Evolutionary conservation across 2,329 filamentous ascomycete species (phyloP), one percentile per base, ranked within the genome.

Genomic region (Beauveria bassiana): DNA sequence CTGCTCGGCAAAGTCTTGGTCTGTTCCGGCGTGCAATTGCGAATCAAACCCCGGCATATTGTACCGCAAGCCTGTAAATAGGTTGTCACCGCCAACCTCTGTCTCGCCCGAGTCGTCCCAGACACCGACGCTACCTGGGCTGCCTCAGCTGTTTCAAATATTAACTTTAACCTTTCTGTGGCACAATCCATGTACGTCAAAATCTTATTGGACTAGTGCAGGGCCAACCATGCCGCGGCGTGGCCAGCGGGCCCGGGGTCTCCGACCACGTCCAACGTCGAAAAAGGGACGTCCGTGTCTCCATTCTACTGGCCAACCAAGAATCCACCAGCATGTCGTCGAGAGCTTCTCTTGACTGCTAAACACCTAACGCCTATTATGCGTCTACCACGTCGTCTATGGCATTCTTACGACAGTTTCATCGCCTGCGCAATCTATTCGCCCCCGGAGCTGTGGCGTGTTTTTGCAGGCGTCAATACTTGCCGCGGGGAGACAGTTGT

Each of bases 221-320:
- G 38, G 57, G 56, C 56, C 34, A 34, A n/a, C 31, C 34, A 59
- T 51, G 46, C 38, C 18, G 55, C 34, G 38, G 22, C 20, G 46
- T 59, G 31, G 47, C 38, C 43, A 26, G 57, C 57, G 45, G 57
- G 57, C 57, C 47, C 57, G 57, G 57, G 38, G 57, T 59, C 47
- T 38, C 57, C 57, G 57, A 47, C 46, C 47, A 49, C 3, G 20
- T 16, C 40, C 22, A 50, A 40, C 43, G 43, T 14, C 40, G 43
- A 9, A 24, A 57, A 57, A 57, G 28, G 45, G 31, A 26, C 42
- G 28, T 24, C 22, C 12, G 7, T 47, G 24, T 24, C 24, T 26
- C 18, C 12, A 28, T 52, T 22, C 51, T 34, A 57, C 26, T 46
- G 42, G n/a, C 55, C 45, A 42, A 26, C 16, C 8, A 38, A 38